phyloP scores from a whole-genome alignment of 2,329 filamentous ascomycete species.

The Fusarium subglutinans region DNA sequence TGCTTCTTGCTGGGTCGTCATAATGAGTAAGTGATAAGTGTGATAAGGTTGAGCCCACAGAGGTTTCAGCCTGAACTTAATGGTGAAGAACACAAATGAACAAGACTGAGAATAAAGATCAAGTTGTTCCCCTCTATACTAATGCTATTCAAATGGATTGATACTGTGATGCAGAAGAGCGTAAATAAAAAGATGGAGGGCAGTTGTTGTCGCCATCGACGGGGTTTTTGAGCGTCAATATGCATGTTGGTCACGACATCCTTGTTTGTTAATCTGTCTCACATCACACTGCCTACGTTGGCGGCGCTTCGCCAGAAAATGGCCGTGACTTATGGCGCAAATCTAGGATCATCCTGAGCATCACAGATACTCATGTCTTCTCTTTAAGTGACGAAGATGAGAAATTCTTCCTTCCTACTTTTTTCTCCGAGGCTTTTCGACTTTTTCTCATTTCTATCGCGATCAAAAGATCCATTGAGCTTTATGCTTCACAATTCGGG shows the following conservation, averaged over 20 bases:
- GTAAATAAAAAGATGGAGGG: neutral
- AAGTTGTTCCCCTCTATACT: rapidly evolving
- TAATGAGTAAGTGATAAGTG: rapidly evolving
- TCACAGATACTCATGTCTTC: neutral
- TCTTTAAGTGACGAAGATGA: neutral
- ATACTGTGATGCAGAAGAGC: rapidly evolving
- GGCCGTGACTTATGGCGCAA: neutral
- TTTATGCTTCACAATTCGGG: neutral
- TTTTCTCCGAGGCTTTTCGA: neutral
- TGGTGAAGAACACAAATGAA: no score
- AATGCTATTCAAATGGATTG: rapidly evolving
- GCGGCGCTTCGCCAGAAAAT: neutral
- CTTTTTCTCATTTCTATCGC: neutral
- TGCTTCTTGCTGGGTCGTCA: rapidly evolving
- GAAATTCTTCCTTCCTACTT: rapidly evolving
- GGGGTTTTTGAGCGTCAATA: neutral
- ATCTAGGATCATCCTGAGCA: neutral
- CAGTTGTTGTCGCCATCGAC: rapidly evolving
- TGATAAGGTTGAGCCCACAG: no score
- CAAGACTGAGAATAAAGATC: neutral
- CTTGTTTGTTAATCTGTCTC: neutral
- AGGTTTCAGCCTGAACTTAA: no score
- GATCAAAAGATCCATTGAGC: neutral
- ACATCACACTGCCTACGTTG: rapidly evolving
- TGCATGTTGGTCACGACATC: neutral